Conservation (phyloP, 2,329 filamentous ascomycete genomes). For the Colletotrichum incanum region DNA sequence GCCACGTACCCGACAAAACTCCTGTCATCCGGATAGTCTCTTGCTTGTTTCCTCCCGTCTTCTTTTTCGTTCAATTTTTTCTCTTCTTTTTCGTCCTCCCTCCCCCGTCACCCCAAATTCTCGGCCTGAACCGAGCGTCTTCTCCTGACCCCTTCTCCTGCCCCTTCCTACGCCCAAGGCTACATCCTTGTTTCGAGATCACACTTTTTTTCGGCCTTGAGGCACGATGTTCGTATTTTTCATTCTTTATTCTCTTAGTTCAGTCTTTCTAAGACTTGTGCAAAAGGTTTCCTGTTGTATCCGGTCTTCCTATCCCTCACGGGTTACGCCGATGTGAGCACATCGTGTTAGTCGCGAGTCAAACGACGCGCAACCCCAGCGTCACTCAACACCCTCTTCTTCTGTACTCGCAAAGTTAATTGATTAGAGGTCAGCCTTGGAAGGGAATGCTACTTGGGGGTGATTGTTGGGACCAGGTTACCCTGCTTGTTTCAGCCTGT, state of each 20-base stretch:
- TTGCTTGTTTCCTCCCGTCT: neutral
- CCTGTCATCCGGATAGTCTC: conserved; percentile 9
- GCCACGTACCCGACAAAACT: neutral
- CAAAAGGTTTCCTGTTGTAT: conserved; percentile 4
- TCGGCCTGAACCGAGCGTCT: conserved; percentile 18
- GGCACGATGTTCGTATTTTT: conserved; percentile 3
- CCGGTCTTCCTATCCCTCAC: neutral
- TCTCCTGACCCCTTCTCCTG: conserved; percentile 29
- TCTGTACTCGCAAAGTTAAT: conserved; percentile 1
- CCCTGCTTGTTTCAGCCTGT: conserved; percentile 21
- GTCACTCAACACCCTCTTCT: neutral
- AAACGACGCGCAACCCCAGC: neutral
- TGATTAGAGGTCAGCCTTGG: neutral
- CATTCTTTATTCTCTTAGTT: too few relatives aligned
- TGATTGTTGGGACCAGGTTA: neutral
- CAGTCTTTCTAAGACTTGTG: conserved; percentile 6
- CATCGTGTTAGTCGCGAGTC: neutral
- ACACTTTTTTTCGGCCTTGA: conserved; percentile 11
- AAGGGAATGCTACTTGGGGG: neutral
- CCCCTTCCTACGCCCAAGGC: conserved; percentile 35
- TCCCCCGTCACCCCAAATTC: neutral
- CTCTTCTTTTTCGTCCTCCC: neutral
- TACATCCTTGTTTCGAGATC: conserved; percentile 38
- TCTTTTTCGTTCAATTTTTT: neutral
- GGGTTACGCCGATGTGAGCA: neutral